These are phyloP conservation scores for Saitozyma podzolica DNA, from an alignment of 768 basidiomycete genomes.

Conservation along the genomic window DNA sequence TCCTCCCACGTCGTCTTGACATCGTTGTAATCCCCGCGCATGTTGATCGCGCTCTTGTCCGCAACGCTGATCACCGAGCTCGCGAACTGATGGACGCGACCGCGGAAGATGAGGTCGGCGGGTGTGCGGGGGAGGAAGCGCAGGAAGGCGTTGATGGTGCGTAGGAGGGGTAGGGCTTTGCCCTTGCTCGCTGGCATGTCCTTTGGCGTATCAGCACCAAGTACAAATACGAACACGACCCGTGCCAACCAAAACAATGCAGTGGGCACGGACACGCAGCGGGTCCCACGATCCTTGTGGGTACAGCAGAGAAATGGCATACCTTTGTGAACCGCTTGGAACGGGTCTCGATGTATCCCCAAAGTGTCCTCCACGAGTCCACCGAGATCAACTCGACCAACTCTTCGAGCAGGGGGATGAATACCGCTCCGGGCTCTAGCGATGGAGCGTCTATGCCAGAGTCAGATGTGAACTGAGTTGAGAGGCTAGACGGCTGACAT, in stretches of 20 bases:
- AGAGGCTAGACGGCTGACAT: not conserved
- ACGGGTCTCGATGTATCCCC: conserved; percentile 42
- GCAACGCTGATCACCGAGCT: conserved; percentile 46
- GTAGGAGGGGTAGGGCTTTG: conserved; percentile 42
- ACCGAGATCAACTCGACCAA: conserved; percentile 44
- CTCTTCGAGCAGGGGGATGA: conserved; percentile 47
- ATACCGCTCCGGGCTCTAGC: conserved; percentile 43
- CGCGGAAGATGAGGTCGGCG: conserved; percentile 44
- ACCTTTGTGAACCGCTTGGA: conserved; percentile 47
- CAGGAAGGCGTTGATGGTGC: conserved; percentile 43
- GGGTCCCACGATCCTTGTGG: too few relatives aligned
- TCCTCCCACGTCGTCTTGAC: conserved; percentile 44
- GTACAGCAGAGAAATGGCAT: not conserved
- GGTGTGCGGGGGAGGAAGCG: conserved; percentile 45
- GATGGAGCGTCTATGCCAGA: conserved; percentile 15
- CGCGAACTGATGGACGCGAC: conserved; percentile 45
- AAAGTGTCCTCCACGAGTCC: conserved; percentile 39
- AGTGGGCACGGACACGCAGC: too few relatives aligned
- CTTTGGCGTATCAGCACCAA: conserved; percentile 14
- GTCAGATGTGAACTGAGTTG: not conserved
- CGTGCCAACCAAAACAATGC: too few relatives aligned
- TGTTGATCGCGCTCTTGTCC: conserved; percentile 50
- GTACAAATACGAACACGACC: not conserved
- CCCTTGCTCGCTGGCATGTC: conserved; percentile 48
- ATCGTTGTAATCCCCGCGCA: conserved; percentile 45